Conservation (phyloP, 169 alveolate genomes). For the Plasmodium chabaudi region DNA sequence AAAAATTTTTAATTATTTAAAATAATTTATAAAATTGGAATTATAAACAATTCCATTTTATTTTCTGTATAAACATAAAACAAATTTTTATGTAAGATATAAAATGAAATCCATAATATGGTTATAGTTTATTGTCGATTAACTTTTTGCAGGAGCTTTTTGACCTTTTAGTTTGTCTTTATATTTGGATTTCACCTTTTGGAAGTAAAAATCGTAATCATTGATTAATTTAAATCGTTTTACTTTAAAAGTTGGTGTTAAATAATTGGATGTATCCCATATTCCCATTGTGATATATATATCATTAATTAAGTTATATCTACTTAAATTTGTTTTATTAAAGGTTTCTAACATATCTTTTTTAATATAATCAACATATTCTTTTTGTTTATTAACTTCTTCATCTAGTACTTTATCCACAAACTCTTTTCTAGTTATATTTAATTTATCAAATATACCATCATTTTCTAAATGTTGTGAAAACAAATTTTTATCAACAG, state of each 20-base stretch:
- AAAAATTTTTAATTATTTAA: too few relatives aligned
- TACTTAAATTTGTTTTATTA: constrained; percentile 31
- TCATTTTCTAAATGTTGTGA: constrained; percentile 12
- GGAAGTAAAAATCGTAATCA: constrained; percentile 31
- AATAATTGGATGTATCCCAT: constrained; percentile 47
- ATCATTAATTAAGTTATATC: constrained; percentile 24
- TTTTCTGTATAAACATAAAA: too few relatives aligned
- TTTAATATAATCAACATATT: constrained; percentile 30
- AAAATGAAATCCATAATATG: background rate
- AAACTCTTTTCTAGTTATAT: constrained; percentile 1
- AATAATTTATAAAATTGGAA: too few relatives aligned
- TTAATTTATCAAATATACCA: constrained; percentile 4
- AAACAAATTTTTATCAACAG: constrained; percentile 35
- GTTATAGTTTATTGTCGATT: background rate
- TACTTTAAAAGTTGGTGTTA: constrained; percentile 54
- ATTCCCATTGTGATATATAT: constrained; percentile 23
- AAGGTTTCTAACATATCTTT: constrained; percentile 29
- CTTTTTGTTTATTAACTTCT: background rate
- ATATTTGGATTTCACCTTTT: constrained; percentile 5
- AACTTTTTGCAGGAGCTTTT: background rate
- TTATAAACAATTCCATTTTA: too few relatives aligned
- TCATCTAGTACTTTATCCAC: constrained; percentile 4
- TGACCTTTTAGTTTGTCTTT: background rate
- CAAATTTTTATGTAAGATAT: too few relatives aligned
- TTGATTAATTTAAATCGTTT: constrained; percentile 21